phyloP scores from a whole-genome alignment of 1,284 basidiomycete genomes.

The Ganoderma boninense region DNA sequence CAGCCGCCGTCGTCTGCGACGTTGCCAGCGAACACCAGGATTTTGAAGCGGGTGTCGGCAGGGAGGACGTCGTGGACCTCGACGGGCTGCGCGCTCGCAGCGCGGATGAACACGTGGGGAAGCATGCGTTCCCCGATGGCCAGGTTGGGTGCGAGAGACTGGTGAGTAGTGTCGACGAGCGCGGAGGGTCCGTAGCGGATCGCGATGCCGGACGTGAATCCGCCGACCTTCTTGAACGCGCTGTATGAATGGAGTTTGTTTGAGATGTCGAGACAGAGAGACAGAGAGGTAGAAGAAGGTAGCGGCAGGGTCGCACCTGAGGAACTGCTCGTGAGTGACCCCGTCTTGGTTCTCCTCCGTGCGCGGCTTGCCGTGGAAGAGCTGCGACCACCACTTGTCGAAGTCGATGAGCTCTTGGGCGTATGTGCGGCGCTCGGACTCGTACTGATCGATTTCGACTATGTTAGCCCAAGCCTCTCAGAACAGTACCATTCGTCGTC shows the following conservation, averaged over 20 bases:
- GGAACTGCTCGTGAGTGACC: slow-evolving; percentile 71
- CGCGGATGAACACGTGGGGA: slow-evolving; percentile 67
- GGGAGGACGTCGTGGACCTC: slow-evolving; percentile 77
- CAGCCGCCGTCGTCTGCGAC: slow-evolving; percentile 49
- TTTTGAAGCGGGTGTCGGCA: slow-evolving; percentile 74
- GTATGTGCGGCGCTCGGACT: slow-evolving; percentile 75
- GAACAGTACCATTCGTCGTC: slow-evolving; percentile 24
- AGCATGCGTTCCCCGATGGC: slow-evolving; percentile 66
- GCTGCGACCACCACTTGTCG: slow-evolving; percentile 75
- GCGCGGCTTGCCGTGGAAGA: slow-evolving; percentile 81
- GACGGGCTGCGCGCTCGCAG: slow-evolving; percentile 66
- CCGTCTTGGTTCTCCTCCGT: slow-evolving; percentile 64
- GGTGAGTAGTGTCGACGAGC: slow-evolving; percentile 55
- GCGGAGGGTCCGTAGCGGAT: slow-evolving; percentile 67
- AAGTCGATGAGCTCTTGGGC: slow-evolving; percentile 85
- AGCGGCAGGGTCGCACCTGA: slow-evolving; percentile 48
- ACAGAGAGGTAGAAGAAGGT: background rate
- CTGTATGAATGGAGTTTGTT: slow-evolving; percentile 39
- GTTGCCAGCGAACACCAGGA: slow-evolving; percentile 55
- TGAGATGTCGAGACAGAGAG: background rate
- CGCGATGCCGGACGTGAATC: slow-evolving; percentile 70
- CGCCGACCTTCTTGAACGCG: slow-evolving; percentile 65
- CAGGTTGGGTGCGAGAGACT: slow-evolving; percentile 55
- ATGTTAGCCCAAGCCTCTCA: slow-evolving; percentile 43
- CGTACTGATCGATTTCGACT: slow-evolving; percentile 69